A percentile compares a stretch with the other conserved stretches of the same genome.
phyloP scores from a whole-genome alignment of 2,329 filamentous ascomycete genomes.

The Talaromyces pinophilus region DNA sequence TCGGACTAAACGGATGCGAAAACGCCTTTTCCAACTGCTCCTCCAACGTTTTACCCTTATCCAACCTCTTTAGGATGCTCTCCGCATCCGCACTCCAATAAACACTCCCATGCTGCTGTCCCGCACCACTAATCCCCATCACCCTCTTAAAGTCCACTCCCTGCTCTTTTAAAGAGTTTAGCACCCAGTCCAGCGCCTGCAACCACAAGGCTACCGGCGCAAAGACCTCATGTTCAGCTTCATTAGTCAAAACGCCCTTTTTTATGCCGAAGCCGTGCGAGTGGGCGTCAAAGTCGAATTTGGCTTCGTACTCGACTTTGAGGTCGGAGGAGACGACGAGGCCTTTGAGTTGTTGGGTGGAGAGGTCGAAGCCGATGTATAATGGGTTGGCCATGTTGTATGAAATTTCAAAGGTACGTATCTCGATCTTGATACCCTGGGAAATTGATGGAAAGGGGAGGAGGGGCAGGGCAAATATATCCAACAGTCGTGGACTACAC shows the following conservation, averaged over 20 bases:
- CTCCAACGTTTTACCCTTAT: constrained; percentile 62
- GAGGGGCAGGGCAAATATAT: constrained; percentile 5
- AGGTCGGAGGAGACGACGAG: constrained; percentile 83
- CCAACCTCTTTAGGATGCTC: constrained; percentile 61
- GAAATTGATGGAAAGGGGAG: too few species aligned
- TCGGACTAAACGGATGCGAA: constrained; percentile 83
- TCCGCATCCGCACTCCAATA: constrained; percentile 81
- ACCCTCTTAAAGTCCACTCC: constrained; percentile 73
- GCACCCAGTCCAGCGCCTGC: constrained; percentile 84
- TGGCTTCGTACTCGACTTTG: constrained; percentile 77
- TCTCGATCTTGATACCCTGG: too few species aligned
- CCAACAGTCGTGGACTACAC: background rate
- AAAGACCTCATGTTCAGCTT: constrained; percentile 82
- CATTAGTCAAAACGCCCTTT: constrained; percentile 85
- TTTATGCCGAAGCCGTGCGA: constrained; percentile 73
- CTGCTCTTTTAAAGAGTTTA: constrained; percentile 68
- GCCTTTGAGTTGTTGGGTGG: constrained; percentile 94
- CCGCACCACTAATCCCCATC: constrained; percentile 82
- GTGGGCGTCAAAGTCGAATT: constrained; percentile 93
- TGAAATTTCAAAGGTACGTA: background rate
- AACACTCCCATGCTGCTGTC: constrained; percentile 97
- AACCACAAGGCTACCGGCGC: constrained; percentile 94
- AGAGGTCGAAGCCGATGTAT: constrained; percentile 92
- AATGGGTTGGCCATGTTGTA: constrained; percentile 51
- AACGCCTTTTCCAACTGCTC: constrained; percentile 74